These are phyloP conservation scores for Lachnellula cervina DNA, from an alignment of 2,329 filamentous ascomycete species.

Conservation along the genomic window DNA sequence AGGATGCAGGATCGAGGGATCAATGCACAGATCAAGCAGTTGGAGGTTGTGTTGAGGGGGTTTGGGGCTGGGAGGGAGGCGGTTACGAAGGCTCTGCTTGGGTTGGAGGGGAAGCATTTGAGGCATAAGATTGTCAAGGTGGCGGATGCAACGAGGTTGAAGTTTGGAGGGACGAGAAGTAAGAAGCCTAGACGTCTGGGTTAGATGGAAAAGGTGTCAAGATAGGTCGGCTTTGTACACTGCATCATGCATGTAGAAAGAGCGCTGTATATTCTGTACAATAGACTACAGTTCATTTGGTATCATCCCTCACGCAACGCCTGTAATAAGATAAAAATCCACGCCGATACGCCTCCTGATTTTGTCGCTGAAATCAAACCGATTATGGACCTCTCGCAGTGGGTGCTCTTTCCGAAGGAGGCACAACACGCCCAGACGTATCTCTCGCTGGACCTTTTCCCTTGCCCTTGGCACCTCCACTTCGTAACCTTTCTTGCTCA, in stretches of 20 bases:
- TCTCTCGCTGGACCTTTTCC: constrained; percentile 41
- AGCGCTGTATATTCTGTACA: constrained; percentile 20
- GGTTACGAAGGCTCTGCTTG: constrained; percentile 81
- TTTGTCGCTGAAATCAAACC: constrained; percentile 13
- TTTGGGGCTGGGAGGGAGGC: constrained; percentile 87
- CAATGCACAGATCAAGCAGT: constrained; percentile 65
- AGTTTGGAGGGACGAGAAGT: constrained; percentile 93
- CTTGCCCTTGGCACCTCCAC: constrained; percentile 30
- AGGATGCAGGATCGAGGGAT: constrained; percentile 79
- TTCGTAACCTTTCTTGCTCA: constrained; percentile 41
- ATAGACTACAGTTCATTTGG: constrained; percentile 16
- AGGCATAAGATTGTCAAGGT: constrained; percentile 72
- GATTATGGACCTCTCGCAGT: constrained; percentile 12
- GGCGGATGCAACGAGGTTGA: constrained; percentile 81
- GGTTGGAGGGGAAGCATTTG: constrained; percentile 73
- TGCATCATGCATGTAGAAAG: background rate
- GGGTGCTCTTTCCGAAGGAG: constrained; percentile 49
- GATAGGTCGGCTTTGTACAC: background rate
- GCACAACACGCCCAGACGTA: constrained; percentile 46
- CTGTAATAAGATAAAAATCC: constrained; percentile 14
- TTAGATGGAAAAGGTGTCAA: constrained; percentile 13
- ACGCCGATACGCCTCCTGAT: constrained; percentile 6
- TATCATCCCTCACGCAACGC: constrained; percentile 19
- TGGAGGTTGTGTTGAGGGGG: constrained; percentile 79
- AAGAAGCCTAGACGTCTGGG: constrained; percentile 73